These are phyloP conservation scores for Hanseniaspora jakobsenii DNA, from an alignment of 805 yeast genomes.

Conservation along the genomic window DNA sequence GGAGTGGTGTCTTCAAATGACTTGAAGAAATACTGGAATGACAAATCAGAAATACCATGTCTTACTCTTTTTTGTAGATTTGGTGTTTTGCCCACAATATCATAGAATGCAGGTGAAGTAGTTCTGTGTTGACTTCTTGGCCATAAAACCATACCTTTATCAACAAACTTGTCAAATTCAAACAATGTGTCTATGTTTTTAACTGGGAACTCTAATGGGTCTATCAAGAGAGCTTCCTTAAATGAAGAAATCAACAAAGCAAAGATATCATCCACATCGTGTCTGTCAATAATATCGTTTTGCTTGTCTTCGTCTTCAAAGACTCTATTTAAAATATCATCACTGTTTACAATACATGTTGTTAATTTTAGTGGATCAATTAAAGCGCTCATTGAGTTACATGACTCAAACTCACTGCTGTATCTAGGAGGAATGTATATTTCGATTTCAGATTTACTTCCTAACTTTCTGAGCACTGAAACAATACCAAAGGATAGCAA, in stretches of 20 bases:
- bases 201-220: slow-evolving; percentile 57
- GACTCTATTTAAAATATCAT: neutral
- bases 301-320: neutral
- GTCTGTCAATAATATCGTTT: neutral
- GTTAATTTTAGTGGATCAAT: neutral
- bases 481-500: slow-evolving; percentile 49
- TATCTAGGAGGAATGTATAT: slow-evolving; percentile 59
- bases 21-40: neutral
- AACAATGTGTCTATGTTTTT: slow-evolving; percentile 43
- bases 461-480: slow-evolving; percentile 44
- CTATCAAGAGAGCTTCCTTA: slow-evolving; percentile 55
- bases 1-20: slow-evolving; percentile 24
- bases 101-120: slow-evolving; percentile 45
- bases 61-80: slow-evolving; percentile 24
- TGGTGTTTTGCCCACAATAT: slow-evolving; percentile 35
- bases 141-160: slow-evolving; percentile 42
- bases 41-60: slow-evolving; percentile 9
- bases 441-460: slow-evolving; percentile 66
- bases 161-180: slow-evolving; percentile 31
- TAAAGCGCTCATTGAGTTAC: neutral
- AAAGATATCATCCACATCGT: slow-evolving; percentile 51
- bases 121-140: slow-evolving; percentile 58
- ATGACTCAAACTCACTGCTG: slow-evolving; percentile 23
- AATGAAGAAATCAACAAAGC: slow-evolving; percentile 60
- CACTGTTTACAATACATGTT: neutral